Evolutionary conservation across 371 early-diverging fungal genomes (phyloP).

Genomic region (Lichtheimia corymbifera): DNA sequence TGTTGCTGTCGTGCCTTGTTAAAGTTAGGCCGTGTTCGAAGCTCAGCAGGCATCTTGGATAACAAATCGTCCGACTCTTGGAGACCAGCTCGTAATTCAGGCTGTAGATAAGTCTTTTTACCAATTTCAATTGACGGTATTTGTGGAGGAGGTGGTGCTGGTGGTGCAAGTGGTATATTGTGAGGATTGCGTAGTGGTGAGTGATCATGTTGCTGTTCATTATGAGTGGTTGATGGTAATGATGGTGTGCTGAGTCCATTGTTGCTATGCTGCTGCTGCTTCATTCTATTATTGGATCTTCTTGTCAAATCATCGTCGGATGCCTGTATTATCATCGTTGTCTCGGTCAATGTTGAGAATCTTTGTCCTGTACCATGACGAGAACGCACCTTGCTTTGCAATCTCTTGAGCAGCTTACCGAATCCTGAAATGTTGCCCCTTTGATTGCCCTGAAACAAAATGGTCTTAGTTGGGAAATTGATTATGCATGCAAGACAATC

Average conservation of each 20-base stretch:
- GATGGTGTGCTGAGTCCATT: not conserved
- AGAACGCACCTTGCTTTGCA: slow-evolving; percentile 15
- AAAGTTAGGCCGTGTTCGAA: slow-evolving; percentile 5
- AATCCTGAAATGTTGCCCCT: slow-evolving; percentile 9
- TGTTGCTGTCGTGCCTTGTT: not conserved
- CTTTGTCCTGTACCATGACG: not conserved
- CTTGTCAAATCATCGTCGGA: slow-evolving; percentile 3
- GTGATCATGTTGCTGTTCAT: not conserved
- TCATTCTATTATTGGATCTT: too few relatives aligned
- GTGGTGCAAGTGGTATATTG: slow-evolving; percentile 14
- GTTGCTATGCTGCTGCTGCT: not conserved
- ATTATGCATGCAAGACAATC: not conserved
- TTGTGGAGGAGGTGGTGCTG: slow-evolving; percentile 14
- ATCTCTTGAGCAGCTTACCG: slow-evolving; percentile 18
- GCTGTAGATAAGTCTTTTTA: slow-evolving; percentile 6
- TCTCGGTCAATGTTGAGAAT: not conserved
- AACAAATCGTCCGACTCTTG: slow-evolving; percentile 11
- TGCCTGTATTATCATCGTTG: not conserved
- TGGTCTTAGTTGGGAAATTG: not conserved
- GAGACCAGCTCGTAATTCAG: slow-evolving; percentile 8
- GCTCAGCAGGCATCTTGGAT: slow-evolving; percentile 12
- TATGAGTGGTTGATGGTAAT: not conserved
- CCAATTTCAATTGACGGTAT: slow-evolving; percentile 16
- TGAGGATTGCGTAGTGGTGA: slow-evolving; percentile 1
- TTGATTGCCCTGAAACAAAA: slow-evolving; percentile 1